Evolutionary conservation across 2,329 filamentous ascomycete genomes (phyloP).

Genomic region (Colletotrichum sp.): DNA sequence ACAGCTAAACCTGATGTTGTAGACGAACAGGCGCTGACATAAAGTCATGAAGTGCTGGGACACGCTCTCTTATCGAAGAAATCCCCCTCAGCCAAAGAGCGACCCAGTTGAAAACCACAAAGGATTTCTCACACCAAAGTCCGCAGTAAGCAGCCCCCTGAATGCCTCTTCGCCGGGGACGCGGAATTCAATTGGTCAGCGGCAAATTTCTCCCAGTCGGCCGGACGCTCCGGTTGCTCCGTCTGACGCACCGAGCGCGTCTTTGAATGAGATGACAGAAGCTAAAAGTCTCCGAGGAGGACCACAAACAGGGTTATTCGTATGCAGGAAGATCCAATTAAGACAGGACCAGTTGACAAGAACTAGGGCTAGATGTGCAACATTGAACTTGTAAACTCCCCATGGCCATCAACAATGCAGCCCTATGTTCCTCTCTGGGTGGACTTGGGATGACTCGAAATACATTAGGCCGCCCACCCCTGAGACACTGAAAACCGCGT

Average conservation of each 20-base stretch:
- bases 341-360: not conserved
- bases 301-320: not conserved
- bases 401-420: not conserved
- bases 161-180: not conserved
- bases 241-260: not conserved
- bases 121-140: not conserved
- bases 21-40: fast-evolving
- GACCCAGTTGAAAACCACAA: not conserved
- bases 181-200: not conserved
- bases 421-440: not conserved
- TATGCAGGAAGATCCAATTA: not conserved
- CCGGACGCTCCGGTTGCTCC: not conserved
- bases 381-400: not conserved
- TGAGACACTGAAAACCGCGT: not conserved
- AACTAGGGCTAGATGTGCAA: not conserved
- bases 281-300: not conserved
- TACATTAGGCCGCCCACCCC: not conserved
- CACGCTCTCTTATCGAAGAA: not conserved
- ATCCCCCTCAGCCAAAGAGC: not conserved
- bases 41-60: too few species aligned
- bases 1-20: too few species aligned
- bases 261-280: not conserved
- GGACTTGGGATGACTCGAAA: not conserved
- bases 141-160: not conserved
- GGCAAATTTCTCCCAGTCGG: not conserved